A percentile compares a stretch with the other conserved stretches of the same genome.
Conservation (phyloP, 148 eudicot species). For the Heliamphora exappendiculata region DNA sequence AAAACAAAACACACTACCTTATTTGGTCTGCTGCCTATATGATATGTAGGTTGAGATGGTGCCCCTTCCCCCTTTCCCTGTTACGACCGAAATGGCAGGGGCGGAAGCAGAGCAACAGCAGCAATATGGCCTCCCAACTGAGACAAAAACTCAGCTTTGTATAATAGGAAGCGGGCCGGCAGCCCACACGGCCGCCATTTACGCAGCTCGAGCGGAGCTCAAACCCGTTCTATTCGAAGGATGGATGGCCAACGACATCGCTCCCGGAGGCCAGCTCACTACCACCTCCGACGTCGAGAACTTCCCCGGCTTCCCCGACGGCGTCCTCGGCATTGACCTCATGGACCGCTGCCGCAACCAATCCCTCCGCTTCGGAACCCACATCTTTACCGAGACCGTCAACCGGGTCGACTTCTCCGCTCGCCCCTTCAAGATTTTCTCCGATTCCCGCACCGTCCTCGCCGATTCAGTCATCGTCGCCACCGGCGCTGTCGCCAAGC, state of each 20-base stretch:
- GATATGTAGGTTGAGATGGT: too few species aligned
- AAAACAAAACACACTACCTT: too few species aligned
- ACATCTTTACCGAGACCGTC: conserved; percentile 63
- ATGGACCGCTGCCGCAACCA: conserved; percentile 54
- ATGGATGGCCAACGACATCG: conserved; percentile 86
- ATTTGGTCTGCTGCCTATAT: too few species aligned
- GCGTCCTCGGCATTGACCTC: conserved; percentile 46
- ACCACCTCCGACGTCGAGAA: conserved; percentile 90
- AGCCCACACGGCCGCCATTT: conserved; percentile 87
- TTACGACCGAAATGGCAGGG: too few species aligned
- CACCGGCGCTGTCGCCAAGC: conserved; percentile 79
- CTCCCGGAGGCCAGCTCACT: conserved; percentile 91
- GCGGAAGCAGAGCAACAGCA: too few species aligned
- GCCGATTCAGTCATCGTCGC: conserved; percentile 74
- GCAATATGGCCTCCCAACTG: too few species aligned
- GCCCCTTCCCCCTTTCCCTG: too few species aligned
- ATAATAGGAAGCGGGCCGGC: conserved; percentile 91
- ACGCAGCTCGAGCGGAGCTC: conserved; percentile 80
- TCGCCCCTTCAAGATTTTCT: conserved; percentile 40
- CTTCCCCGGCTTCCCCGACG: conserved; percentile 80
- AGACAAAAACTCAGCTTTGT: conserved; percentile 63
- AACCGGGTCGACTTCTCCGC: conserved; percentile 41
- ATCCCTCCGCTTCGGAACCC: conserved; percentile 46
- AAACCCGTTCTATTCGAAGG: conserved; percentile 80
- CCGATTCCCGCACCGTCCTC: conserved; percentile 34